phyloP scores from a whole-genome alignment of 2,329 filamentous ascomycete genomes.

The Aureobasidium sp. region DNA sequence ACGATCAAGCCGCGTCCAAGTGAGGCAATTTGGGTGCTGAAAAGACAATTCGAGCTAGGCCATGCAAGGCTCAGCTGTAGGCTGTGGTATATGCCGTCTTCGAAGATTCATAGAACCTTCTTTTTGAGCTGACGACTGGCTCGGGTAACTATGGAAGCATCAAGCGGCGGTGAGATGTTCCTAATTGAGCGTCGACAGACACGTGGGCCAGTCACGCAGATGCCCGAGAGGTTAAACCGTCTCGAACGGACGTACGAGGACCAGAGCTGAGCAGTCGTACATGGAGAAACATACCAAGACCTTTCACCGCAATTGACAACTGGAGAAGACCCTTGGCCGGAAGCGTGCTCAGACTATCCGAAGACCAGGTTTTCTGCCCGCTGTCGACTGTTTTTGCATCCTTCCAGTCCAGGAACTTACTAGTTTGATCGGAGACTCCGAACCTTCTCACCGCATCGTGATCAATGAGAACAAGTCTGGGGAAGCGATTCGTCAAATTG shows the following conservation, averaged over 20 bases:
- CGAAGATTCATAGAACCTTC: not conserved
- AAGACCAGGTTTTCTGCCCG: too few relatives aligned
- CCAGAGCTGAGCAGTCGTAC: not conserved
- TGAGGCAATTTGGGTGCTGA: not conserved
- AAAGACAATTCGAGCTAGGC: not conserved
- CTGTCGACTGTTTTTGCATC: not conserved
- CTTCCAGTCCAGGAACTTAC: not conserved
- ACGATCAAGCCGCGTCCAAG: too few relatives aligned
- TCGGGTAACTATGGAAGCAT: not conserved
- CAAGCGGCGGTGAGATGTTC: not conserved
- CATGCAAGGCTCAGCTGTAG: not conserved
- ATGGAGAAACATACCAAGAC: not conserved
- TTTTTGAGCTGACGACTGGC: not conserved
- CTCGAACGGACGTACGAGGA: not conserved
- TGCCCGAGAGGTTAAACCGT: not conserved
- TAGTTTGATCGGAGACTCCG: not conserved
- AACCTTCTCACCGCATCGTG: not conserved
- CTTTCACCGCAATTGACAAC: not conserved
- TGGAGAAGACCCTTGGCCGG: not conserved
- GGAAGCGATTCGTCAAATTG: not conserved
- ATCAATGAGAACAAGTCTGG: not conserved
- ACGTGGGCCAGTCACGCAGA: not conserved
- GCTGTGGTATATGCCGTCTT: not conserved
- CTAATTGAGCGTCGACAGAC: not conserved
- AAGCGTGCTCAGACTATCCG: not conserved